These are phyloP conservation scores for Saccharomycopsis sp. DNA, from an alignment of 805 yeast species.

Conservation along the genomic window DNA sequence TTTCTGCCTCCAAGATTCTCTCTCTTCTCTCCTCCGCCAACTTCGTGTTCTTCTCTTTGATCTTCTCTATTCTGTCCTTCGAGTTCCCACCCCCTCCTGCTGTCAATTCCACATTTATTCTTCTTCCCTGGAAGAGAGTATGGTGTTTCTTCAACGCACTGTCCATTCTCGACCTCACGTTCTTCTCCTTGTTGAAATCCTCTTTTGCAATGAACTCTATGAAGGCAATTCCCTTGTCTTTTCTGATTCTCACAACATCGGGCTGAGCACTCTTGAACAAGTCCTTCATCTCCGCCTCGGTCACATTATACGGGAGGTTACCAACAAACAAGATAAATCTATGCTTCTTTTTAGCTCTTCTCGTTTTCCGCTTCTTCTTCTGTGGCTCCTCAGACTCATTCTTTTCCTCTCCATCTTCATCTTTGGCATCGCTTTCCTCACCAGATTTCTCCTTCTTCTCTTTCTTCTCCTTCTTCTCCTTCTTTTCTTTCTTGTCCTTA, in stretches of 20 bases:
- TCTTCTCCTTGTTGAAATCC: constrained; percentile 38
- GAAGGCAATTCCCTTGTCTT: constrained; percentile 87
- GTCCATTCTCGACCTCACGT: constrained; percentile 49
- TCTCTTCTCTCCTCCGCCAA: constrained; percentile 62
- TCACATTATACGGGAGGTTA: constrained; percentile 69
- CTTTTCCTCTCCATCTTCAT: constrained; percentile 19
- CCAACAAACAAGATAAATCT: constrained; percentile 86
- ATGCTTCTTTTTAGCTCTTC: constrained; percentile 71
- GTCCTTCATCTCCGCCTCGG: constrained; percentile 50
- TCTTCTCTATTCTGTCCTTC: constrained; percentile 54
- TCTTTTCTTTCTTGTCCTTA: constrained; percentile 19
- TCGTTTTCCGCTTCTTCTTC: constrained; percentile 64
- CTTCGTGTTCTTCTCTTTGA: constrained; percentile 72
- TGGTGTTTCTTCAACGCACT: constrained; percentile 82
- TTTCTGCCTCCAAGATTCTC: constrained; percentile 44
- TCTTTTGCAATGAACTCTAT: constrained; percentile 54
- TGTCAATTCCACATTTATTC: constrained; percentile 90
- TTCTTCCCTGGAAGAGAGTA: constrained; percentile 57
- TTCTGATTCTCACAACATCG: constrained; percentile 67
- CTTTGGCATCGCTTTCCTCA: constrained; percentile 16
- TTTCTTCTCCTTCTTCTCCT: constrained; percentile 22
- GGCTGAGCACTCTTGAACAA: constrained; percentile 77
- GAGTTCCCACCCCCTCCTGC: constrained; percentile 99
- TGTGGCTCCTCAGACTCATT: constrained; percentile 30
- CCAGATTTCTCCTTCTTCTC: constrained; percentile 25